phyloP scores from a whole-genome alignment of 2,329 filamentous ascomycete genomes.

The Thelonectria rubi region DNA sequence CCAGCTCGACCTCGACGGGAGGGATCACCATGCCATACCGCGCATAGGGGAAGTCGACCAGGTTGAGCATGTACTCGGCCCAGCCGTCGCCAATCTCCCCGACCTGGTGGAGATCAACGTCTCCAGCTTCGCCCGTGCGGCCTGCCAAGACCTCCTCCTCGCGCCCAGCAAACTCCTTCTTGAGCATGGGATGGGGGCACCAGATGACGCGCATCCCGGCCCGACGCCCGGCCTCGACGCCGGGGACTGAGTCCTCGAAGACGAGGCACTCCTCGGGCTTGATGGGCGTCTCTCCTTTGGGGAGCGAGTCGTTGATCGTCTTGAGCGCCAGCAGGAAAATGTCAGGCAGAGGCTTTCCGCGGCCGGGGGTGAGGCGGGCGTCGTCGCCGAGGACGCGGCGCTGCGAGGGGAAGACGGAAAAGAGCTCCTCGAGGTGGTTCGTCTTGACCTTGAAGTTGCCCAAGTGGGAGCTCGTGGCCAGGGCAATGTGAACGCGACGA shows the following conservation, averaged over 20 bases:
- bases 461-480: slow-evolving; percentile 82
- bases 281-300: slow-evolving; percentile 70
- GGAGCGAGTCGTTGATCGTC: slow-evolving; percentile 81
- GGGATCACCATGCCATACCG: slow-evolving; percentile 66
- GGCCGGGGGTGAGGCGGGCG: slow-evolving; percentile 74
- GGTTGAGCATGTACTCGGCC: slow-evolving; percentile 62
- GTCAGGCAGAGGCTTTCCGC: slow-evolving; percentile 95
- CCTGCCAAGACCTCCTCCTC: slow-evolving; percentile 88
- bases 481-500: slow-evolving; percentile 75
- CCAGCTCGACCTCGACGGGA: slow-evolving; percentile 52
- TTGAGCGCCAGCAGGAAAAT: slow-evolving; percentile 90
- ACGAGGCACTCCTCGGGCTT: slow-evolving; percentile 89
- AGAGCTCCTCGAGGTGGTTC: slow-evolving; percentile 64
- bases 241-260: slow-evolving; percentile 94
- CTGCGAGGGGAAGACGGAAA: slow-evolving; percentile 72
- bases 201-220: slow-evolving; percentile 96
- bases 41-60: slow-evolving; percentile 66
- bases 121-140: slow-evolving; percentile 73
- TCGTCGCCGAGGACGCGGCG: slow-evolving; percentile 89
- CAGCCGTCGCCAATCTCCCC: slow-evolving; percentile 69
- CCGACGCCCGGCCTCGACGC: slow-evolving; percentile 87
- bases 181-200: slow-evolving; percentile 84
- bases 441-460: slow-evolving; percentile 84
- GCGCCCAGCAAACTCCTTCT: slow-evolving; percentile 77
- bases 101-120: slow-evolving; percentile 62